Evolutionary conservation across 352 stramenopile genomes (phyloP).

Genomic region (Pythium phragmiticola): DNA sequence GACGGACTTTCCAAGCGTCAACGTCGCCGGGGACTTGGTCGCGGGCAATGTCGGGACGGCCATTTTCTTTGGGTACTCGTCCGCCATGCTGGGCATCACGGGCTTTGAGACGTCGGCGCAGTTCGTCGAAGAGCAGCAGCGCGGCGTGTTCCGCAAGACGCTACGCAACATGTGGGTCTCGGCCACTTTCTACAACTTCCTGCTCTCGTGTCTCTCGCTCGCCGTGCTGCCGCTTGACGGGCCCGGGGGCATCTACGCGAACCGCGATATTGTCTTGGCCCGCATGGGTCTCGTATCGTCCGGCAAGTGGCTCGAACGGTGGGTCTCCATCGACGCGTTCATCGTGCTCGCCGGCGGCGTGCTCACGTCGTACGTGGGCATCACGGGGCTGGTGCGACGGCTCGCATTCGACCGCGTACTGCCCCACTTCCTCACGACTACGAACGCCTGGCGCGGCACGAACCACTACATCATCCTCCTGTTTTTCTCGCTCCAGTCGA

Average conservation of each 20-base stretch:
- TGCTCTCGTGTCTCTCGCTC: slow-evolving; percentile 90
- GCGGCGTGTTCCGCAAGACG: slow-evolving; percentile 94
- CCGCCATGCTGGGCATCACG: slow-evolving; percentile 93
- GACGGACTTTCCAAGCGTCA: slow-evolving; percentile 86
- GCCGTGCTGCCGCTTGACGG: slow-evolving; percentile 85
- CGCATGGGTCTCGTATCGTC: slow-evolving; percentile 87
- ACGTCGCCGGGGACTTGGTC: slow-evolving; percentile 80
- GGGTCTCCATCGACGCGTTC: slow-evolving; percentile 91
- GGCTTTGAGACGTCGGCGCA: slow-evolving; percentile 94
- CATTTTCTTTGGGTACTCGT: slow-evolving; percentile 90
- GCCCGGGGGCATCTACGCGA: slow-evolving; percentile 63
- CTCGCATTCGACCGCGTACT: slow-evolving; percentile 91
- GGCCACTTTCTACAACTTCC: slow-evolving; percentile 87
- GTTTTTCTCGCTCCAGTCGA: slow-evolving; percentile 88
- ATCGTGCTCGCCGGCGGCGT: slow-evolving; percentile 93
- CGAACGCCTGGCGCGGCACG: slow-evolving; percentile 82
- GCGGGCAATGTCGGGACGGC: slow-evolving; percentile 83
- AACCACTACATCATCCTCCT: slow-evolving; percentile 92
- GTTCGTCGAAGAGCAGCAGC: slow-evolving; percentile 93
- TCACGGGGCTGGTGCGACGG: slow-evolving; percentile 89
- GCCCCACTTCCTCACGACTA: slow-evolving; percentile 70
- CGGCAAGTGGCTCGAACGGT: slow-evolving; percentile 65
- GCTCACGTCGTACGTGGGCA: slow-evolving; percentile 92
- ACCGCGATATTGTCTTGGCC: slow-evolving; percentile 90
- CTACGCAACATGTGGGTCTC: slow-evolving; percentile 95